These are phyloP conservation scores for Patellifolia procumbens DNA, from an alignment of 179 eudicot genomes.

Conservation along the genomic window DNA sequence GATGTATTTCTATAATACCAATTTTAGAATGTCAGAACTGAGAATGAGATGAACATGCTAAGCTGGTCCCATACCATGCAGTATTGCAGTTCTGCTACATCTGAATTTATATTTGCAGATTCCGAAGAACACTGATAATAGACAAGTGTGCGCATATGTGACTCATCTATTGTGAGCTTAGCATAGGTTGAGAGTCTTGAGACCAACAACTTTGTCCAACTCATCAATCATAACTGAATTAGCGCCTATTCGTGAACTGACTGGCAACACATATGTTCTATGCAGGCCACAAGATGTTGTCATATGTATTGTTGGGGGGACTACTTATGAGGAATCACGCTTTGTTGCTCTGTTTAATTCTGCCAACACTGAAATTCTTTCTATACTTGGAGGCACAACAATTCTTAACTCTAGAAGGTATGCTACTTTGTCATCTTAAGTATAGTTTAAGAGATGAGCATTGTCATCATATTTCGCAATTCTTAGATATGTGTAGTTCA, in stretches of 20 bases:
- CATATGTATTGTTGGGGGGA: slow-evolving; percentile 82
- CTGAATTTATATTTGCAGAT: too few species aligned
- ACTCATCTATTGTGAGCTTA: background rate
- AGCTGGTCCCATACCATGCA: too few species aligned
- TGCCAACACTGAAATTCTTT: slow-evolving; percentile 75
- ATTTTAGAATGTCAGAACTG: too few species aligned
- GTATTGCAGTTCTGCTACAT: too few species aligned
- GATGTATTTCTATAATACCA: too few species aligned
- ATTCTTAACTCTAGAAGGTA: slow-evolving; percentile 83
- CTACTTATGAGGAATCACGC: slow-evolving; percentile 90
- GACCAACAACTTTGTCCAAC: background rate
- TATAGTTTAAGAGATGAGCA: background rate
- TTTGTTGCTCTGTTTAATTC: slow-evolving; percentile 71
- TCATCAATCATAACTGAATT: slow-evolving; percentile 5
- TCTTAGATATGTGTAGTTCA: too few species aligned
- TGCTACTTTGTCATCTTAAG: slow-evolving; percentile 3
- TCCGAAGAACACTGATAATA: too few species aligned
- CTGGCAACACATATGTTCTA: slow-evolving; percentile 4
- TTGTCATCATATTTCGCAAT: too few species aligned
- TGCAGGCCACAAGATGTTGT: slow-evolving; percentile 89
- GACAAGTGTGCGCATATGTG: too few species aligned
- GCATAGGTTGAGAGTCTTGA: too few species aligned
- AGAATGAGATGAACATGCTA: too few species aligned
- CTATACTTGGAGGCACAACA: slow-evolving; percentile 78
- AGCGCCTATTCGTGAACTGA: slow-evolving; percentile 3